Evolutionary conservation across 257 asterid species (phyloP), one percentile per base, ranked within the genome.

Genomic region (Verbena officinalis): DNA sequence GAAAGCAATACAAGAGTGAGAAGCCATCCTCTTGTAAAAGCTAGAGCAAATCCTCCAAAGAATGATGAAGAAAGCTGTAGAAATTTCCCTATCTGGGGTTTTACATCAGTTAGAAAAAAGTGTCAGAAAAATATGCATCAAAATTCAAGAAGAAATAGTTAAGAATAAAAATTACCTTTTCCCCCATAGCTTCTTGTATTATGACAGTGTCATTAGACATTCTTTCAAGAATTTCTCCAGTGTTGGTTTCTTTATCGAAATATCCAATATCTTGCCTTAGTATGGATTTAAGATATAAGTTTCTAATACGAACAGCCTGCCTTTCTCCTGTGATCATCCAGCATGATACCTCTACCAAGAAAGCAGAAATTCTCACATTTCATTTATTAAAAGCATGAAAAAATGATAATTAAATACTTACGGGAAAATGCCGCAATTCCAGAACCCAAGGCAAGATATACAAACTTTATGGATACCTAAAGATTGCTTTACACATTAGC

Each of bases 261-360:
- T 68, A 86, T 39, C 78, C 85, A 44, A 86, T 72, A 59, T 86
- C 95, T 73, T 86, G 95, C 67, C 90, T 77, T 38, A 86, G 53
- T 44, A 86, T 61, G 3, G 89, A 73, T 76, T 64, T 65, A 30
- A 86, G 71, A 50, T 84, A 80, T 4, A 81, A 55, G 38, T 78
- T 77, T 49, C 91, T 72, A 5, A 86, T 84, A 60, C 89, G 70
- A 11, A 74, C 85, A 4, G 91, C 89, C 73, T 86, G 91, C 46
- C 95, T 81, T 67, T 86, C 95, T 0, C 91, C 95, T 0, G 91
- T 86, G 73, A 82, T 69, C 80, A 77, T 84, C 95, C 95, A 86
- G 68, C 91, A 86, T 12, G 85, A 42, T 58, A 86, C 84, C 88
- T 86, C 95, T 86, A 78, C 55, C 50, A 45, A 52, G 8, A 5